phyloP scores from a whole-genome alignment of 2,329 filamentous ascomycete genomes.

The Sporothrix schenckii region DNA sequence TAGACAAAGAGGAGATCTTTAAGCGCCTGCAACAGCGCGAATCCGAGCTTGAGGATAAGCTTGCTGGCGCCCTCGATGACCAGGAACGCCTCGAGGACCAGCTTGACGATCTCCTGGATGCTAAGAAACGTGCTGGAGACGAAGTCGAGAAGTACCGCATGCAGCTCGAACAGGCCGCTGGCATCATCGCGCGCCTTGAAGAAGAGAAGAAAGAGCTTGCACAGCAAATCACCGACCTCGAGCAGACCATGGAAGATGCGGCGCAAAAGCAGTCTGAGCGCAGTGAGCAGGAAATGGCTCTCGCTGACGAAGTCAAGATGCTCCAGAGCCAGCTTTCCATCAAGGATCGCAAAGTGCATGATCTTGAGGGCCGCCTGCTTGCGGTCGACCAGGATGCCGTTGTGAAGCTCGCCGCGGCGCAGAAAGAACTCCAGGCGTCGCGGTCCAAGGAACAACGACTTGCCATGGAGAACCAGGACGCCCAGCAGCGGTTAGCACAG shows the following conservation, averaged over 20 bases:
- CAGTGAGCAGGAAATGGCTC: slow-evolving; percentile 72
- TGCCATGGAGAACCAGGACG: slow-evolving; percentile 75
- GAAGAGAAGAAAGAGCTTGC: slow-evolving; percentile 79
- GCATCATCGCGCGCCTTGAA: slow-evolving; percentile 83
- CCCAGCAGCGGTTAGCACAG: slow-evolving; percentile 82
- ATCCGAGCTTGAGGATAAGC: slow-evolving; percentile 86
- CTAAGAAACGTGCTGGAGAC: slow-evolving; percentile 85
- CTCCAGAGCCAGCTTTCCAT: slow-evolving; percentile 85
- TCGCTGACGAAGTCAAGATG: slow-evolving; percentile 86
- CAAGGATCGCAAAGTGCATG: slow-evolving; percentile 86
- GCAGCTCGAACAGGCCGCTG: slow-evolving; percentile 88
- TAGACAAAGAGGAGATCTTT: slow-evolving; percentile 99
- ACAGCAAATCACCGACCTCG: slow-evolving; percentile 67
- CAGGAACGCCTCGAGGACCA: slow-evolving; percentile 94
- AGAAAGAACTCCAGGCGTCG: slow-evolving; percentile 75
- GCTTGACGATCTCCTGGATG: slow-evolving; percentile 81
- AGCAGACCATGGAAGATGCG: slow-evolving; percentile 70
- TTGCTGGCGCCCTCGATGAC: slow-evolving; percentile 88
- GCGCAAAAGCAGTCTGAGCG: slow-evolving; percentile 71
- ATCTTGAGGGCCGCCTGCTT: slow-evolving; percentile 81
- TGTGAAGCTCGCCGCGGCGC: slow-evolving; percentile 74
- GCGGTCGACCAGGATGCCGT: slow-evolving; percentile 88
- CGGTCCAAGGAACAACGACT: slow-evolving; percentile 77
- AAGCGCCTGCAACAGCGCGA: slow-evolving; percentile 93
- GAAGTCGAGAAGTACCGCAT: slow-evolving; percentile 76